phyloP scores from a whole-genome alignment of 2,329 filamentous ascomycete species.

The Oidium heveae region DNA sequence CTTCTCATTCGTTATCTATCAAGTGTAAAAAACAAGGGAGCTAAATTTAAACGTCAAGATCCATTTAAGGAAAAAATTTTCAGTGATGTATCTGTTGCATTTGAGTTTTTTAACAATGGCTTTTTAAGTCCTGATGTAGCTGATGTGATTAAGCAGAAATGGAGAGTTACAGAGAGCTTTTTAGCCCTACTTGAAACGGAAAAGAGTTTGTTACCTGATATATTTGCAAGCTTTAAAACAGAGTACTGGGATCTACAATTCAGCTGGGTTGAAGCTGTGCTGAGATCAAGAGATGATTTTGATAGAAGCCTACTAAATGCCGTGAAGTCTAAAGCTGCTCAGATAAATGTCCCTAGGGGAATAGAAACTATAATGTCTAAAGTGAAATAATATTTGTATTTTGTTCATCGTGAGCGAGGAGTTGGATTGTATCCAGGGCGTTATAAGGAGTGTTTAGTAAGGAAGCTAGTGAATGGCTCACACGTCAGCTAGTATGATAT shows the following conservation, averaged over 20 bases:
- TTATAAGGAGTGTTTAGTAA: no score
- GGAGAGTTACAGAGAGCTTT: slow-evolving; percentile 74
- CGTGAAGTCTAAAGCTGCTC: slow-evolving; percentile 72
- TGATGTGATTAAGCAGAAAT: slow-evolving; percentile 62
- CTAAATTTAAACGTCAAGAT: slow-evolving; percentile 66
- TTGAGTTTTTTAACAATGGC: slow-evolving; percentile 57
- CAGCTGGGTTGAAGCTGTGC: slow-evolving; percentile 80
- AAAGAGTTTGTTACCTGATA: slow-evolving; percentile 43
- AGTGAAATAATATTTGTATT: slow-evolving; percentile 32
- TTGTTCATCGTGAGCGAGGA: no score
- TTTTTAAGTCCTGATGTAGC: slow-evolving; percentile 39
- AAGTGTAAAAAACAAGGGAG: slow-evolving; percentile 67
- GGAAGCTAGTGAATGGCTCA: no score
- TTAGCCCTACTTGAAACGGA: slow-evolving; percentile 57
- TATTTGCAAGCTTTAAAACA: slow-evolving; percentile 63
- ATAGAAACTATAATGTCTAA: slow-evolving; percentile 87
- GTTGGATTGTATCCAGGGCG: no score
- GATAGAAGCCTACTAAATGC: slow-evolving; percentile 70
- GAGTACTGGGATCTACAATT: slow-evolving; percentile 88
- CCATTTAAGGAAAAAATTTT: slow-evolving; percentile 84
- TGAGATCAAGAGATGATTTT: slow-evolving; percentile 76
- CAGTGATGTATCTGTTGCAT: slow-evolving; percentile 74
- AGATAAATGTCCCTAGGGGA: slow-evolving; percentile 56
- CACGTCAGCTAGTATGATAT: no score
- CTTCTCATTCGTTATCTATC: slow-evolving; percentile 67